Evolutionary conservation across 2,329 filamentous ascomycete species (phyloP), one percentile per base, ranked within the genome.

Genomic region (Nakataea oryzae): DNA sequence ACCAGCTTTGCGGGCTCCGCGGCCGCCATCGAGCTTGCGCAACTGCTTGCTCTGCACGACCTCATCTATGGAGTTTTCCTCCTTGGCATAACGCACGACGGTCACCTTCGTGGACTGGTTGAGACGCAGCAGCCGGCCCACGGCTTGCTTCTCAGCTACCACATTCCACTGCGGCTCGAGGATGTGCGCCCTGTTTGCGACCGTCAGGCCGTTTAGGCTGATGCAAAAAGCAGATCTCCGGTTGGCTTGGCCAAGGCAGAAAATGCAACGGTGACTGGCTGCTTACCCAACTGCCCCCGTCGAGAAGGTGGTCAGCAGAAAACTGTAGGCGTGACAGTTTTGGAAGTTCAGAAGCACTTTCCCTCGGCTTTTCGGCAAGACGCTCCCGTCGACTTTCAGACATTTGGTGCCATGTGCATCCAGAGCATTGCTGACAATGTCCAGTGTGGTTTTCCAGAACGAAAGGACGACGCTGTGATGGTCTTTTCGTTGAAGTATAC

Each of bases 181-280:
- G 29, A 66, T 61, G 61, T 63, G 61, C 32, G 64, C 62, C 28
- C 62, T 62, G 58, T 62, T 65, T 26, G 62, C 70, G 59, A 79
- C 66, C 0, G 70, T 58, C 14, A 58, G 57, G 30, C 57, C 57
- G 57, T 58, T 58, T 28, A 58, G 32, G 5, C 56, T 32, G 13
- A n/a, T 9, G 17, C 4, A 6, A 7, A 59, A 27, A 28, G 28
- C 41, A n/a, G 7, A 17, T 9, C 41, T n/a, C 11, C 12, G 21
- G 14, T 58, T 58, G 32, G 29, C 12, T 34, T 34, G 9, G 17
- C 21, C 3, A 29, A 32, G n/a, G 8, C 13, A 41, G 14, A 4
- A 9, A 29, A 11, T 8, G 57, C 28, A 34, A 58, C 12, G 34
- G n/a, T n/a, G n/a, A 14, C 1, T 1, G 11, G 7, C 11, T 4